Base-by-base conservation (phyloP, 768 basidiomycete species). In the Leucocoprinus leucothites region DNA sequence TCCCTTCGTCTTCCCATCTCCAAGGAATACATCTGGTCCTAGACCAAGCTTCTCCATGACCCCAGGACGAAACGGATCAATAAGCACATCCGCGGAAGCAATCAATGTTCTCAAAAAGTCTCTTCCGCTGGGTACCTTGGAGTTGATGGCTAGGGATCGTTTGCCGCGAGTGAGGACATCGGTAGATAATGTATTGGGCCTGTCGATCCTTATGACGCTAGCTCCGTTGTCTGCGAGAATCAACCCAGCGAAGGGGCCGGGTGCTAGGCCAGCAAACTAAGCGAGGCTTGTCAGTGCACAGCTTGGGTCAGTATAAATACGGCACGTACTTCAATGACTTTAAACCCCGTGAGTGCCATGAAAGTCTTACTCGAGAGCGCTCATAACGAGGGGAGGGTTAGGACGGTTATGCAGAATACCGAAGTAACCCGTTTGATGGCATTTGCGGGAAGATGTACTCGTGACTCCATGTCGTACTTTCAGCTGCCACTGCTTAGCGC, bases 51-150 rank as follows among this genome's bases (percentile, higher is more conserved):
- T 78, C 64, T 94, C 91, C 71, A 93, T 75, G 1, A 92, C 89
- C 1, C 91, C 91, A 48, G 91, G 89, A 45, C 91, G 75, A 67
- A 88, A 94, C 1, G 91, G 84, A 64, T 94, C 91, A 62, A 94
- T 89, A 43, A 93, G 71, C 14, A 93, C 78, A 67, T 94, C 91
- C n/a, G 89, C 86, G 34, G 75, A 67, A 25, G 72, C 65, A 21
- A 92, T 79, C 56, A 94, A 73, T 43, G 73, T 79, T 65, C 76
- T 77, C 53, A 86, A 64, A 18, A 84, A 64, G 18, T 76, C 77
- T 41, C 79, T 67, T 28, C 91, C 91, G 25, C 74, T 76, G 9
- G 74, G 66, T 7, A 74, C 65, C 71, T 92, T 93, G 16, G 83
- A 76, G 61, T 89, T 81, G 53, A 93, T 71, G 14, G 80, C 74